Base-by-base conservation (phyloP, 208 protist species). In the Porcisia hertigi region DNA sequence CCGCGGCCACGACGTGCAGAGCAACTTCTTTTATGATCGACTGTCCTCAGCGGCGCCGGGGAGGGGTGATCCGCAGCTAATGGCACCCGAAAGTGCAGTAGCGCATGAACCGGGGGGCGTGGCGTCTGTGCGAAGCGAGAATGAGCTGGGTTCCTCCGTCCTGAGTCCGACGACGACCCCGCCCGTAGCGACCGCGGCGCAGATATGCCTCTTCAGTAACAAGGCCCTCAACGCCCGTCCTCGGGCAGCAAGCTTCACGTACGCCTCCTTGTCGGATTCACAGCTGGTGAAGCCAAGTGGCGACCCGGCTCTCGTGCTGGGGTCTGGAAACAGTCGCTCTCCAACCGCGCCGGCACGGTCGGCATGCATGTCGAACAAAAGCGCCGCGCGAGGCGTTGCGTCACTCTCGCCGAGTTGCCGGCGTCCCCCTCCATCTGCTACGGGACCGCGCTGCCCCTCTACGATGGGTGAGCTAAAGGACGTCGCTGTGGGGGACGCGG, bases 171-270 rank as follows among this genome's bases (percentile, higher is more conserved):
- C 16, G 20, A 58, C 9, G 7, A 34, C 64, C 9, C 60, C 64
- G 23, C 77, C 77, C 6, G 34, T 67, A 12, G 65, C 71, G 3
- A 53, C 54, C 34, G 63, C 77, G 0, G 41, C 71, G 45, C 71
- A 66, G 20, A 57, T 76, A 20, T 62, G 71, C 2, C 53, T 55
- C 55, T 63, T 71, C 34, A 65, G 34, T 64, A 71, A 67, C 55
- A 81, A 81, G 57, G 6, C 47, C 12, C 77, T 81, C 20, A 76
- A 76, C 14, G 77, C 62, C 34, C 77, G 77, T 67, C 77, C 69
- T 1, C 77, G 77, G 9, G 12, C 77, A 25, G 63, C n/a, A 20
- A 81, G 71, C 41, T 36, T 67, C 66, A 59, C 59, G 12, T 63
- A 60, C 23, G 34, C 16, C 52, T 73, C 69, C 36, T 18, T 58